Evolutionary conservation across 2,329 filamentous ascomycete species (phyloP).

Genomic region (Capronia coronata): DNA sequence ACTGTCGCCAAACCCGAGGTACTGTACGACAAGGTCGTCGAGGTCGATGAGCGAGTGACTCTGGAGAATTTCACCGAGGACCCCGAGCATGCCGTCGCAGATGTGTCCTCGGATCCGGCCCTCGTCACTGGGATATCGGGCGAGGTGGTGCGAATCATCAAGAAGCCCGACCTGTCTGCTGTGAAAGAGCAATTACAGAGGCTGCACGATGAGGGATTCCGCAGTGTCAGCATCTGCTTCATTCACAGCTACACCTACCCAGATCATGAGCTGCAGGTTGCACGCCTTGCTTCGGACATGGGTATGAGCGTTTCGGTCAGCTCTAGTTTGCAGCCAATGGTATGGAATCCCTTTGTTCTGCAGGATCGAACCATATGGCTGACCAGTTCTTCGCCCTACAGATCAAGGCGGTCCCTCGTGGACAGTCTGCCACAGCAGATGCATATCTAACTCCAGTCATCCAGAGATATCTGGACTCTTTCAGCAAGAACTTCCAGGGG

Average conservation of each 20-base stretch:
- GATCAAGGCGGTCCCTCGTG: slow-evolving; percentile 75
- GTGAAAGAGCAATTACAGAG: slow-evolving; percentile 53
- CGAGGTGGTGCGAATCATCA: slow-evolving; percentile 42
- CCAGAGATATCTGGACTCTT: slow-evolving; percentile 57
- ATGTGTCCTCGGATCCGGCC: slow-evolving; percentile 5
- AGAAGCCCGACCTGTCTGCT: slow-evolving; percentile 52
- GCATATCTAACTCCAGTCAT: slow-evolving; percentile 75
- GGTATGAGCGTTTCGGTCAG: slow-evolving; percentile 70
- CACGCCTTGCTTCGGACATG: slow-evolving; percentile 67
- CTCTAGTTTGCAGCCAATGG: slow-evolving; percentile 76
- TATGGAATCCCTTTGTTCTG: too few relatives aligned
- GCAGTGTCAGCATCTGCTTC: slow-evolving; percentile 35
- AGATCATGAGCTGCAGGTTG: slow-evolving; percentile 71
- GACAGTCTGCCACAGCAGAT: slow-evolving; percentile 70
- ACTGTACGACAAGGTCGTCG: slow-evolving; percentile 28
- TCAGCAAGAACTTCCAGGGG: slow-evolving; percentile 37
- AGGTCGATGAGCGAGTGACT: slow-evolving; percentile 29
- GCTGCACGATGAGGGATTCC: slow-evolving; percentile 7
- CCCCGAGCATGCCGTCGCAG: neutral
- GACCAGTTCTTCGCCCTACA: too few relatives aligned
- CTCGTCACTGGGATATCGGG: slow-evolving; percentile 46
- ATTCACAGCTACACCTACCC: slow-evolving; percentile 83
- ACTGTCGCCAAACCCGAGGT: slow-evolving; percentile 84
- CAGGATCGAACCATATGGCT: too few relatives aligned
- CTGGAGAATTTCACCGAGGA: slow-evolving; percentile 31